Evolutionary conservation across 2,329 filamentous ascomycete species (phyloP).

Genomic region (Aspergillus sp.): DNA sequence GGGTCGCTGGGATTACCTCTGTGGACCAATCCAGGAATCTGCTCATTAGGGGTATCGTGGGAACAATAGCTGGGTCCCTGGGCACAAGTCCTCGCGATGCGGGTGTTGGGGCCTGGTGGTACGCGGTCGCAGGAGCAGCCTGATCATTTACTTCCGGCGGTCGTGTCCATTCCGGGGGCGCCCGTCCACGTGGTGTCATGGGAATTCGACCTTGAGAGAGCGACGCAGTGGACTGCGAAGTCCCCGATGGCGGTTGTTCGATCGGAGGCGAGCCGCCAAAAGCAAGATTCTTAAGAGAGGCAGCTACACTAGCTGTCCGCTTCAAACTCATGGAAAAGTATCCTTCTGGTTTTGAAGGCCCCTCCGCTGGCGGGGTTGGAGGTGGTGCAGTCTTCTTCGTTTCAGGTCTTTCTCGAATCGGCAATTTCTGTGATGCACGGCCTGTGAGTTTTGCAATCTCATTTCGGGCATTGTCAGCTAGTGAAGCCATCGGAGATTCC

Average conservation of each 20-base stretch:
- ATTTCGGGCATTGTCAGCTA: slow-evolving; percentile 63
- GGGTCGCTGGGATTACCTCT: slow-evolving; percentile 42
- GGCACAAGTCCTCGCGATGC: slow-evolving; percentile 65
- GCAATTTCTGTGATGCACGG: slow-evolving; percentile 32
- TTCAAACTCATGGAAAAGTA: slow-evolving; percentile 53
- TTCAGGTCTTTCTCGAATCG: slow-evolving; percentile 22
- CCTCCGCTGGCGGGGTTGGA: slow-evolving; percentile 40
- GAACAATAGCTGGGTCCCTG: slow-evolving; percentile 49
- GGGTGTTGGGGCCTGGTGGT: slow-evolving; percentile 68
- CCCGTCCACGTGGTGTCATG: slow-evolving; percentile 41
- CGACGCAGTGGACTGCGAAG: background rate
- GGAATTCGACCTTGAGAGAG: slow-evolving; percentile 21
- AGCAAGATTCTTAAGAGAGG: slow-evolving; percentile 53
- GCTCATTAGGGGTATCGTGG: slow-evolving; percentile 66
- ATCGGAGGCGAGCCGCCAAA: slow-evolving; percentile 38
- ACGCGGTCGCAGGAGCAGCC: slow-evolving; percentile 55
- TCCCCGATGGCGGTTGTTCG: slow-evolving; percentile 10
- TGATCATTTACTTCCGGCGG: slow-evolving; percentile 70
- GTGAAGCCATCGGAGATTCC: slow-evolving; percentile 62
- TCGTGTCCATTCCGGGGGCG: slow-evolving; percentile 50
- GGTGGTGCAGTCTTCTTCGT: slow-evolving; percentile 29
- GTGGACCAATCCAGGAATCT: slow-evolving; percentile 91
- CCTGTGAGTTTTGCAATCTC: slow-evolving; percentile 42
- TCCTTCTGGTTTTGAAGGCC: slow-evolving; percentile 47
- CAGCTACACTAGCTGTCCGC: slow-evolving; percentile 56